Conservation (phyloP, 129 eudicot species). For the Pittosporum tobira region DNA sequence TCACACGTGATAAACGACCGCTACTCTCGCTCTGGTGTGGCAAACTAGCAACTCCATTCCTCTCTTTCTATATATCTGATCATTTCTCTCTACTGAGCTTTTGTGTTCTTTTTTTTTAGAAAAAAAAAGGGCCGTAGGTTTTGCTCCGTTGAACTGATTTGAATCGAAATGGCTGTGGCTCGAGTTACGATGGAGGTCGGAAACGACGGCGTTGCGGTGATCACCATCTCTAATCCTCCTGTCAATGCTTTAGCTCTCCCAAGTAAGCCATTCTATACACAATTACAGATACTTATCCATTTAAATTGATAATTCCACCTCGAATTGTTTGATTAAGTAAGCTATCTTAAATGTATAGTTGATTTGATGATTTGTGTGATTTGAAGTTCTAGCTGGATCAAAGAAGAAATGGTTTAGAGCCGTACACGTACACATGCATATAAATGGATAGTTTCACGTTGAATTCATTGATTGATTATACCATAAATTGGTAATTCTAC, state of each 20-base stretch:
- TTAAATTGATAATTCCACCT: neutral
- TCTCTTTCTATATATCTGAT: no score
- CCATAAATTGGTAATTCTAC: neutral
- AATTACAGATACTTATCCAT: no score
- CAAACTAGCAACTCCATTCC: no score
- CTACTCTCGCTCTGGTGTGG: no score
- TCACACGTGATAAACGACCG: no score
- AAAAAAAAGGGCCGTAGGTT: neutral
- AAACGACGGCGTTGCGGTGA: slow-evolving; percentile 66
- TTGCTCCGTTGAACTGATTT: neutral
- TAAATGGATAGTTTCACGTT: no score
- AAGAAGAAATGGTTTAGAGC: slow-evolving; percentile 58
- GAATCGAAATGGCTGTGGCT: slow-evolving; percentile 34
- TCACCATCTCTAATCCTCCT: slow-evolving; percentile 79
- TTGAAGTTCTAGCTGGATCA: slow-evolving; percentile 57
- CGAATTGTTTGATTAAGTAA: neutral
- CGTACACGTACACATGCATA: no score
- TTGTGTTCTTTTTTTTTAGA: no score
- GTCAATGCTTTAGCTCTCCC: slow-evolving; percentile 69
- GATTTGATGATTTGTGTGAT: no score
- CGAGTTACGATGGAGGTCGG: slow-evolving; percentile 68
- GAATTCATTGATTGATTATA: no score
- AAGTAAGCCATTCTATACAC: slow-evolving; percentile 30
- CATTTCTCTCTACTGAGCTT: no score
- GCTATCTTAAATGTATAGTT: no score